Base-by-base conservation (phyloP, 106 monocot species). In the Apostasia ramifera region DNA sequence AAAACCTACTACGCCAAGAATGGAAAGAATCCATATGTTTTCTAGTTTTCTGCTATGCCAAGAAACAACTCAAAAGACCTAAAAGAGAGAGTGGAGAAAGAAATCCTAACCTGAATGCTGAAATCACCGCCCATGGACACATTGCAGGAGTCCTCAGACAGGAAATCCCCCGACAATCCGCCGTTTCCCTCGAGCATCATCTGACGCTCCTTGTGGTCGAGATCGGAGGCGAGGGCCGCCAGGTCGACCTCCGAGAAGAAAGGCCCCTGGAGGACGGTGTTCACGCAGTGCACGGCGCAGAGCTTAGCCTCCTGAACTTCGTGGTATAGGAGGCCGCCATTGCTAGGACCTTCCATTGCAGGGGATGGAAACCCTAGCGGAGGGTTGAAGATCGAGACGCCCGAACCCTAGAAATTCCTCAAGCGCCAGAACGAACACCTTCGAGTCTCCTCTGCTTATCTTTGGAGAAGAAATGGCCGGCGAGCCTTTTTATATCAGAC, bases 281-380 rank as follows among this genome's bases (percentile, higher is more conserved):
- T 94, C 43, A 91, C 91, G 81, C 94, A 94, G 82, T 94, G 94
- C 47, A 94, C 91, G 14, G 94, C 94, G 79, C 94, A 94, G 42
- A 94, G 88, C 83, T 94, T 94, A 48, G 76, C 76, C 72, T 94
- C 91, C 79, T 94, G 94, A 38, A 91, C 87, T 85, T 94, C 91
- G 83, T 94, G 94, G 88, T 94, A 94, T 56, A 94, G 79, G 51
- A 94, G 61, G 42, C 94, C 94, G 50, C 91, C 94, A 75, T 94
- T 94, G 85, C 75, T 85, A 38, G 77, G 76, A 48, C 68, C 75
- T 55, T 69, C 84, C 77, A 74, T 74, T 63, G 13, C 47, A 12
- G 12, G 26, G 8, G 5, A 26, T 26, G 8, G 4, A 60, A 46
- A 15, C 10, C 70, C 55, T 69, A 8, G 68, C n/a, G 14, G 10